Conservation (phyloP, 768 basidiomycete species). For the Boletales sp. region DNA sequence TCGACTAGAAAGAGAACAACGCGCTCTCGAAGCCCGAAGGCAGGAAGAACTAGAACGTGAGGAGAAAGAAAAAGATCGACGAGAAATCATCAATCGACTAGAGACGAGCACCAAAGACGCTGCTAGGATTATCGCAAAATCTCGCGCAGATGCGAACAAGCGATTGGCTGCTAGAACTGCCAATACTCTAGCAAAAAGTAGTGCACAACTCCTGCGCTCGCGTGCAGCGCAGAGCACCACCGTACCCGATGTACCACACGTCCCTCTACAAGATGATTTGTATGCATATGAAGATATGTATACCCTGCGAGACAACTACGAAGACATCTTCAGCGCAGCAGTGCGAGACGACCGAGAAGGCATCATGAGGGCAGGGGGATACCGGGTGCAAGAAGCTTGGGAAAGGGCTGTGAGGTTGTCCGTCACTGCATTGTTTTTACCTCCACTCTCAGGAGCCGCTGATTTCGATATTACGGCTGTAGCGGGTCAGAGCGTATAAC, state of each 20-base stretch:
- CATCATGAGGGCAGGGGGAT: slow-evolving; percentile 82
- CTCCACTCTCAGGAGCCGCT: slow-evolving; percentile 40
- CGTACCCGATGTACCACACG: slow-evolving; percentile 78
- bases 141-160: slow-evolving; percentile 60
- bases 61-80: slow-evolving; percentile 66
- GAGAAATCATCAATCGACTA: slow-evolving; percentile 77
- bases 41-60: slow-evolving; percentile 76
- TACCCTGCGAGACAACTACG: slow-evolving; percentile 53
- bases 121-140: slow-evolving; percentile 63
- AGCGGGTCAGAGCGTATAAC: slow-evolving; percentile 39
- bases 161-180: slow-evolving; percentile 55
- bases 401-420: slow-evolving; percentile 72
- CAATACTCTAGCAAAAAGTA: slow-evolving; percentile 39
- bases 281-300: slow-evolving; percentile 74
- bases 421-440: slow-evolving; percentile 67
- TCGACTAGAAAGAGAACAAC: slow-evolving; percentile 62
- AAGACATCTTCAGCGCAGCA: slow-evolving; percentile 72
- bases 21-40: slow-evolving; percentile 60
- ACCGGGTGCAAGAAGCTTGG: slow-evolving; percentile 81
- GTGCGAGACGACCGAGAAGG: slow-evolving; percentile 74
- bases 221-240: slow-evolving; percentile 62
- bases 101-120: slow-evolving; percentile 76
- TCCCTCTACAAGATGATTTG: slow-evolving; percentile 73
- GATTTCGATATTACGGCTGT: slow-evolving; percentile 3
- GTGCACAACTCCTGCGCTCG: slow-evolving; percentile 51